Percentiles rank a stretch among this genome's conserved stretches.
These are phyloP conservation scores for Lodderomyces elongisporus DNA, from an alignment of 1,139 yeast genomes.

Conservation along the genomic window DNA sequence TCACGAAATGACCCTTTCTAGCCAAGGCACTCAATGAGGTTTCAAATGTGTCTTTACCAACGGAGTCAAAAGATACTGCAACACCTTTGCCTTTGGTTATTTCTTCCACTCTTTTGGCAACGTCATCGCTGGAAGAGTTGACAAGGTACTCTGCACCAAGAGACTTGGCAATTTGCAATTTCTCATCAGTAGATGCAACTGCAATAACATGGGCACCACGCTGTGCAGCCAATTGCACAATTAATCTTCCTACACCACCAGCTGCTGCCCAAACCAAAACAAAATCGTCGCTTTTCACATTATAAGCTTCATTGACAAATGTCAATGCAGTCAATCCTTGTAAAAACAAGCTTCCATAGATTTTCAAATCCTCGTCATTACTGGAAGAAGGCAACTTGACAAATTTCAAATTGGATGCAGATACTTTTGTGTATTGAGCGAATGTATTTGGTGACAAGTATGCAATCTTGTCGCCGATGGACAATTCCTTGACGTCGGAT, in stretches of 20 bases:
- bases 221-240: slow-evolving; percentile 56
- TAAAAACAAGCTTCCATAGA: slow-evolving; percentile 56
- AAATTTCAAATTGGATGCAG: slow-evolving; percentile 24
- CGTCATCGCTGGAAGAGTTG: slow-evolving; percentile 54
- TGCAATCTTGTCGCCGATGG: slow-evolving; percentile 71
- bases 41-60: slow-evolving; percentile 77
- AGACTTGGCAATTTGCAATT: slow-evolving; percentile 52
- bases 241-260: slow-evolving; percentile 80
- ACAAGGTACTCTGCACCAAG: slow-evolving; percentile 75
- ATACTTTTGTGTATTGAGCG: slow-evolving; percentile 63
- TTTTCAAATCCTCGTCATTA: slow-evolving; percentile 43
- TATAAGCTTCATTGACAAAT: slow-evolving; percentile 59
- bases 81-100: slow-evolving; percentile 72
- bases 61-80: slow-evolving; percentile 67
- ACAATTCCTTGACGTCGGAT: slow-evolving; percentile 45
- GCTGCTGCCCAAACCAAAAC: slow-evolving; percentile 88
- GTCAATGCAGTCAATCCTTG: slow-evolving; percentile 81
- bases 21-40: slow-evolving; percentile 57
- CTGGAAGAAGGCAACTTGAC: slow-evolving; percentile 47
- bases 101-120: slow-evolving; percentile 55
- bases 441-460: slow-evolving; percentile 51
- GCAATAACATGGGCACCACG: slow-evolving; percentile 82
- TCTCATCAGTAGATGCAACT: slow-evolving; percentile 70
- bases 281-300: slow-evolving; percentile 62
- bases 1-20: slow-evolving; percentile 68